Evolutionary conservation across 1,284 basidiomycete genomes (phyloP).

Genomic region (Pseudozyma thailandica): DNA sequence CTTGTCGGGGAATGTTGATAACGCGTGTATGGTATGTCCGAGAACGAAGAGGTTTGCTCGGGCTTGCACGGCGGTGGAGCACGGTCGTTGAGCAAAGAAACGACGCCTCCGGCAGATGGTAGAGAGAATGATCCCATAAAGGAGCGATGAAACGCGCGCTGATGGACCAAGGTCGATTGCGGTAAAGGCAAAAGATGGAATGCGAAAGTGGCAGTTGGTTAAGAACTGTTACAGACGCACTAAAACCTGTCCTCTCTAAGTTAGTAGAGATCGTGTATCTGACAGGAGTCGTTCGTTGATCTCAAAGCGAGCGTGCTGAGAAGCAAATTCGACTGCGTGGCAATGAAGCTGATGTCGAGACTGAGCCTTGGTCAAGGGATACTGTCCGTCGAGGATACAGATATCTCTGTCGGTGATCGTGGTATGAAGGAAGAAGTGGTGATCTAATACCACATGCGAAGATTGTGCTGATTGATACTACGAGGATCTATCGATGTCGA

Average conservation of each 20-base stretch:
- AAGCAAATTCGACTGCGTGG: conserved; percentile 1
- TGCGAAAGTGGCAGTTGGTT: conserved; percentile 17
- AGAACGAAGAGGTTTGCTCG: conserved; percentile 26
- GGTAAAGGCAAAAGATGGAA: neutral
- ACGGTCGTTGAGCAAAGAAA: conserved; percentile 56
- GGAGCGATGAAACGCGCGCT: conserved; percentile 23
- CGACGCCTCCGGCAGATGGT: conserved; percentile 52
- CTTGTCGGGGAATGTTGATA: conserved; percentile 20
- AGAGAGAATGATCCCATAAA: conserved; percentile 48
- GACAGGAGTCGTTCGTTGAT: conserved; percentile 21
- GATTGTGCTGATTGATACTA: neutral
- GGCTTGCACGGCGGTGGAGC: conserved; percentile 35
- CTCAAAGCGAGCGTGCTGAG: neutral
- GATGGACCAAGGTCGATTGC: neutral
- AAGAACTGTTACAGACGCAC: conserved; percentile 10
- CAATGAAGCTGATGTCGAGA: neutral
- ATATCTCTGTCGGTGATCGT: conserved; percentile 6
- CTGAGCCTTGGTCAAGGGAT: neutral
- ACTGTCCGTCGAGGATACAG: neutral
- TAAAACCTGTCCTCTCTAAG: conserved; percentile 25
- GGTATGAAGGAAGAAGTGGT: neutral
- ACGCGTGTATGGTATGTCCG: conserved; percentile 23
- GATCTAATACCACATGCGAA: conserved; percentile 19
- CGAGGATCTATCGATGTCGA: neutral
- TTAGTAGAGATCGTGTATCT: conserved; percentile 40